Evolutionary conservation across 208 protist species (phyloP).

Genomic region (Acanthamoeba healyi): DNA sequence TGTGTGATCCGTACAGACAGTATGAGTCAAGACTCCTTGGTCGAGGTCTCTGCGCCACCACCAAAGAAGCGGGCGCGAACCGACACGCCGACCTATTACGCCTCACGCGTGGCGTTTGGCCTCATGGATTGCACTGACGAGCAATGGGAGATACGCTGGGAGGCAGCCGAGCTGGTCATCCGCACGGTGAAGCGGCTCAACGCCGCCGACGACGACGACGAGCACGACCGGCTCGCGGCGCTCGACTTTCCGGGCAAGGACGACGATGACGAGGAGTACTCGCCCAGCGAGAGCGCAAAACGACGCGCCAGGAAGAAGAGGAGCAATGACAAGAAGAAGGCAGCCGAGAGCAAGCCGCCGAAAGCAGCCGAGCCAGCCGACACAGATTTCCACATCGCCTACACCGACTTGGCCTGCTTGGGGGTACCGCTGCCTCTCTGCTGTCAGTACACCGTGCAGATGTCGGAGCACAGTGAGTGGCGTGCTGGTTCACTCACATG

Average conservation of each 20-base stretch:
- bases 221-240: not conserved
- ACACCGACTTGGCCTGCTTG: not conserved
- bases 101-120: slow-evolving; percentile 15
- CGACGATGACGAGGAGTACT: not conserved
- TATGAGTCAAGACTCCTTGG: not conserved
- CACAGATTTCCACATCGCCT: not conserved
- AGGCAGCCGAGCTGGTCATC: not conserved
- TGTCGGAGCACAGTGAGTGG: too few species aligned
- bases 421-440: not conserved
- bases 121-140: not conserved
- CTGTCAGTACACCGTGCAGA: too few species aligned
- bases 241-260: not conserved
- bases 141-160: slow-evolving; percentile 49
- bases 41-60: not conserved
- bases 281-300: not conserved
- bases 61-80: not conserved
- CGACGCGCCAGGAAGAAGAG: too few species aligned
- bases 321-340: too few species aligned
- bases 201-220: not conserved
- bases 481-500: too few species aligned
- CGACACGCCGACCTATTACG: not conserved
- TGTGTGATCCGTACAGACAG: not conserved
- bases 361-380: not conserved
- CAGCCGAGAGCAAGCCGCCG: not conserved
- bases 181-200: not conserved